A percentile compares a stretch with the other conserved stretches of the same genome.
Conservation (phyloP, 2,329 filamentous ascomycete genomes). For the Aspergillus fijiensis region DNA sequence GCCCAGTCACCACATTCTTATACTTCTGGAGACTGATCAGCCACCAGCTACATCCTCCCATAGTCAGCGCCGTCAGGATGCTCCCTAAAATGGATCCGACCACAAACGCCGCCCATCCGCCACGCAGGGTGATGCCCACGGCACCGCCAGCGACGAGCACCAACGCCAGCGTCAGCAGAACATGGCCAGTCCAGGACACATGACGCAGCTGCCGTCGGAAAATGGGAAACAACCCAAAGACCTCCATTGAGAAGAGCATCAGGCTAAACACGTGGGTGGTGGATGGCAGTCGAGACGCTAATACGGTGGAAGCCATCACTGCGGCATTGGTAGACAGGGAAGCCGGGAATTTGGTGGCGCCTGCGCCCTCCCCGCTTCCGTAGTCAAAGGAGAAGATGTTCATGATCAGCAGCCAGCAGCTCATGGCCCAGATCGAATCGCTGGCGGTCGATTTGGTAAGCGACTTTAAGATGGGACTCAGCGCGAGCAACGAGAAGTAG, state of each 20-base stretch:
- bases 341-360: conserved; percentile 53
- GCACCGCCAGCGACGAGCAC: conserved; percentile 78
- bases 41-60: conserved; percentile 98
- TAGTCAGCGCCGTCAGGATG: conserved; percentile 71
- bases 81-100: conserved; percentile 74
- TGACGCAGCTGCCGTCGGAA: conserved; percentile 86
- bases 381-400: conserved; percentile 99
- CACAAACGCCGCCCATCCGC: conserved; percentile 56
- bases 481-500: conserved; percentile 84
- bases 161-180: conserved; percentile 70
- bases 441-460: conserved; percentile 89
- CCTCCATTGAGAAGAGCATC: conserved; percentile 93
- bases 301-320: conserved; percentile 91
- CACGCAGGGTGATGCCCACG: conserved; percentile 62
- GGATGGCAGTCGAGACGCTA: conserved; percentile 82
- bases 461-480: conserved; percentile 94
- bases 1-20: conserved; percentile 97
- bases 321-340: conserved; percentile 90
- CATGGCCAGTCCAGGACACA: conserved; percentile 77
- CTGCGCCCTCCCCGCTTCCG: conserved; percentile 57
- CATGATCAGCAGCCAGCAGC: conserved; percentile 85
- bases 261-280: conserved; percentile 94
- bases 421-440: conserved; percentile 97
- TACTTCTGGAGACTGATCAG: conserved; percentile 95
- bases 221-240: conserved; percentile 96